phyloP scores from a whole-genome alignment of 805 yeast genomes.

The Sugiyamaella floridensis region DNA sequence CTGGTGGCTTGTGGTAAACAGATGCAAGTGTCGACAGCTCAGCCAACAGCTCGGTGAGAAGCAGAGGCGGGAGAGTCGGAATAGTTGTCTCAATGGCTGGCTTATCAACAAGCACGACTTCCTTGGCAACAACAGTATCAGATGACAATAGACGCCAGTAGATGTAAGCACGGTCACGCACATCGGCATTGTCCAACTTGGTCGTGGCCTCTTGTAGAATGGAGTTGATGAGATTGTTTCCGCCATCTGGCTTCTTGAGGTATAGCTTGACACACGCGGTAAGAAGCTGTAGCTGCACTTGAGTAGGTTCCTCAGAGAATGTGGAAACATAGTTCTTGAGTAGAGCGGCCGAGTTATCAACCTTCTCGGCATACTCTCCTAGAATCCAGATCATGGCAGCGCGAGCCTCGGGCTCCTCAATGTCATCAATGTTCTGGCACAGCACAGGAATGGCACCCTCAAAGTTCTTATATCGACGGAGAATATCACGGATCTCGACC shows the following conservation, averaged over 20 bases:
- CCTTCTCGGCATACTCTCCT: slow-evolving; percentile 61
- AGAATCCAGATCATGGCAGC: slow-evolving; percentile 77
- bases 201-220: slow-evolving; percentile 67
- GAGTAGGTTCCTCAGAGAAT: slow-evolving; percentile 62
- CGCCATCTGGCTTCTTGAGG: slow-evolving; percentile 47
- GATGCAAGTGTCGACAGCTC: slow-evolving; percentile 83
- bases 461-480: slow-evolving; percentile 60
- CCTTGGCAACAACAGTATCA: slow-evolving; percentile 68
- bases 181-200: slow-evolving; percentile 73
- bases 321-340: slow-evolving; percentile 36
- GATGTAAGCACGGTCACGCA: slow-evolving; percentile 78
- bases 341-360: slow-evolving; percentile 39
- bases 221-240: slow-evolving; percentile 72
- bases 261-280: slow-evolving; percentile 78
- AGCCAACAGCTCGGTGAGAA: slow-evolving; percentile 59
- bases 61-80: slow-evolving; percentile 58
- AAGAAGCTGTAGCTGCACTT: slow-evolving; percentile 68
- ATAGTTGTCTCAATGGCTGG: slow-evolving; percentile 71
- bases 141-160: slow-evolving; percentile 82
- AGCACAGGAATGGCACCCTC: slow-evolving; percentile 45
- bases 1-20: slow-evolving; percentile 79
- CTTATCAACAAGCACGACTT: slow-evolving; percentile 51
- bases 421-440: slow-evolving; percentile 41
- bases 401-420: slow-evolving; percentile 79
- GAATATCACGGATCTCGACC: slow-evolving; percentile 66